Percentiles rank a stretch among this genome's conserved stretches.
Evolutionary conservation across 2,329 filamentous ascomycete genomes (phyloP).

Genomic region (Leptographium flavum): DNA sequence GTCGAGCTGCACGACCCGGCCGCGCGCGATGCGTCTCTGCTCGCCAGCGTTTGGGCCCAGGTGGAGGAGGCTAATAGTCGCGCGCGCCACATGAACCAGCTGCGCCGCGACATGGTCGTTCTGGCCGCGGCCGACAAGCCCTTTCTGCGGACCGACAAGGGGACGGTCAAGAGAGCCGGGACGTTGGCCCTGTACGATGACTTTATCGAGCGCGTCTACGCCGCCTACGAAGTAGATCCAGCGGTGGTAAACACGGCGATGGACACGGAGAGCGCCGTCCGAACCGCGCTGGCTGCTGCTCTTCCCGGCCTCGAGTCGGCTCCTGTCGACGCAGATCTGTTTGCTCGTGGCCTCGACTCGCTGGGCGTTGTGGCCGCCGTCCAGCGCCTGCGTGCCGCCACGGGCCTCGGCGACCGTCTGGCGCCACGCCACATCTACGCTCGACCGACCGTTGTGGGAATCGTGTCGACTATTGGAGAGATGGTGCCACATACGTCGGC

Average conservation of each 20-base stretch:
- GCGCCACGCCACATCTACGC: slow-evolving; percentile 25
- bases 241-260: too few species aligned
- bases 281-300: slow-evolving; percentile 16
- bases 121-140: slow-evolving; percentile 26
- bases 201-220: slow-evolving; percentile 2
- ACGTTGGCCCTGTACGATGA: slow-evolving; percentile 18
- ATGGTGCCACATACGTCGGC: too few species aligned
- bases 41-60: slow-evolving; percentile 29
- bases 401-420: slow-evolving; percentile 19
- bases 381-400: slow-evolving; percentile 15
- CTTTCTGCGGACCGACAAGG: slow-evolving; percentile 29
- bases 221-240: too few species aligned
- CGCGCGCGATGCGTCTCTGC: slow-evolving; percentile 13
- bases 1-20: slow-evolving; percentile 23
- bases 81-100: slow-evolving; percentile 30
- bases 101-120: slow-evolving; percentile 24
- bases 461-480: slow-evolving; percentile 13
- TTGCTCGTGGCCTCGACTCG: slow-evolving; percentile 24
- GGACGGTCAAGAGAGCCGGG: slow-evolving; percentile 26
- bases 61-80: slow-evolving; percentile 27
- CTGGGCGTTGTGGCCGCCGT: slow-evolving; percentile 21
- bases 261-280: slow-evolving; percentile 15
- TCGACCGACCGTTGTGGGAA: slow-evolving; percentile 19
- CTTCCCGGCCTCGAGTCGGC: slow-evolving; percentile 18
- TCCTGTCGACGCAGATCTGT: slow-evolving; percentile 13